Evolutionary conservation across 2,329 filamentous ascomycete species (phyloP), one percentile per base, ranked within the genome.

Genomic region (Fusarium pseudograminearum): DNA sequence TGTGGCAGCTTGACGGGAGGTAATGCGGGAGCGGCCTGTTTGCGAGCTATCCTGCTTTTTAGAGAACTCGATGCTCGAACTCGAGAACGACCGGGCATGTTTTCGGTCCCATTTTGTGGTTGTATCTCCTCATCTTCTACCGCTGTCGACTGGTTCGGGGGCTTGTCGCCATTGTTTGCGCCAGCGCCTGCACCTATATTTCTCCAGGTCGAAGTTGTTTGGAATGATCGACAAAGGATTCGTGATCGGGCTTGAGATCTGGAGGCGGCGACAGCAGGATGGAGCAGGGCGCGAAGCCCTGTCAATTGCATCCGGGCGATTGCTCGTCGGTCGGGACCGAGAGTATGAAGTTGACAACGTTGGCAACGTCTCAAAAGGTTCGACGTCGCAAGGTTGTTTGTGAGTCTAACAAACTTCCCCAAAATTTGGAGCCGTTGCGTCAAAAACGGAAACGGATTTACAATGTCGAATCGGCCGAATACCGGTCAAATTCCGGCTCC

Each of bases 1-100:
- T 82, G 77, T 1, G 90, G 88, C 16, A 92, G 78, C 51, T 83
- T 80, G 24, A 87, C 79, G 4, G 83, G 80, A n/a, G 86, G 86
- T 14, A 88, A 70, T 45, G 81, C 80, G 28, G 80, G 78, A 34
- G 79, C 77, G 33, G 73, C 75, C 42, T 77, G 72, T 54, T 76
- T 76, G 54, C 79, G 76, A 57, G 77, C 65, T 52, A 76, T 73
- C 31, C 79, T 77, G 58, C 70, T 75, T 66, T 76, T 78, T 72
- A 74, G 48, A 30, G 74, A 72, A 40, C 70, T 63, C 10, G 72
- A 60, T 4, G 72, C 55, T 20, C 75, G 71, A 53, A 71, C 57
- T 57, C 77, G 73, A 7, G 72, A 73, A 22, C 78, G 77, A 11
- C 74, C 75, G 22, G 72, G 65, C 4, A 68, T 51, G 9, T 70